Conservation (phyloP, 805 yeast species). For the Scheffersomyces spartinae region DNA sequence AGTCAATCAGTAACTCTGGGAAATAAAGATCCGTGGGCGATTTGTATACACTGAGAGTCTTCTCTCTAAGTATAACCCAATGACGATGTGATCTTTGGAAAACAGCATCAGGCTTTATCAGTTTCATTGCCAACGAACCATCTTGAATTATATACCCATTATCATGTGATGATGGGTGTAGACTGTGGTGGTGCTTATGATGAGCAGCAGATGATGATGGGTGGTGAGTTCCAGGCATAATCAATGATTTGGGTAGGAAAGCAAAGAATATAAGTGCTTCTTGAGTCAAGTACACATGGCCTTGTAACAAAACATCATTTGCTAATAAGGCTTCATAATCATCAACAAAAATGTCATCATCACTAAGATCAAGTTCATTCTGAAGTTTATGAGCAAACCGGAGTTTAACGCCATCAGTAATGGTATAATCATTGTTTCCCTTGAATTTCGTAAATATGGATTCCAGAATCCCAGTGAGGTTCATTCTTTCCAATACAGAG, state of each 20-base stretch:
- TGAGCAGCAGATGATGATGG: conserved; percentile 23
- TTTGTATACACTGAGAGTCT: conserved; percentile 55
- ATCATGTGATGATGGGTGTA: conserved; percentile 20
- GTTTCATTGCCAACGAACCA: background rate
- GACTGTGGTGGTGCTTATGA: conserved; percentile 37
- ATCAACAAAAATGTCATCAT: conserved; percentile 43
- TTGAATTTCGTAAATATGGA: background rate
- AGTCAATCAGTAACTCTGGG: conserved; percentile 66
- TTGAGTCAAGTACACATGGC: conserved; percentile 66
- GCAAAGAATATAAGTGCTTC: conserved; percentile 65
- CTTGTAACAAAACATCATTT: conserved; percentile 75
- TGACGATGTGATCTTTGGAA: conserved; percentile 6
- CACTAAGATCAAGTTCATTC: conserved; percentile 31
- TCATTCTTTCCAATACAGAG: too few relatives aligned
- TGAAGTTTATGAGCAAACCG: conserved; percentile 24
- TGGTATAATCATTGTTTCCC: conserved; percentile 2
- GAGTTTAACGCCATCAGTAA: conserved; percentile 10
- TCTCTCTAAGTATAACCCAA: conserved; percentile 73
- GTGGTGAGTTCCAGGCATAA: conserved; percentile 8
- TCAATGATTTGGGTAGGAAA: conserved; percentile 44
- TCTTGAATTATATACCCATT: background rate
- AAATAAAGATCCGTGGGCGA: conserved; percentile 75
- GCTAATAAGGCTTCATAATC: conserved; percentile 73
- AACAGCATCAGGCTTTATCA: background rate
- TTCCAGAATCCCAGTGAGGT: background rate